These are phyloP conservation scores for Diaporthe australafricana DNA, from an alignment of 2,329 filamentous ascomycete genomes.

Conservation along the genomic window DNA sequence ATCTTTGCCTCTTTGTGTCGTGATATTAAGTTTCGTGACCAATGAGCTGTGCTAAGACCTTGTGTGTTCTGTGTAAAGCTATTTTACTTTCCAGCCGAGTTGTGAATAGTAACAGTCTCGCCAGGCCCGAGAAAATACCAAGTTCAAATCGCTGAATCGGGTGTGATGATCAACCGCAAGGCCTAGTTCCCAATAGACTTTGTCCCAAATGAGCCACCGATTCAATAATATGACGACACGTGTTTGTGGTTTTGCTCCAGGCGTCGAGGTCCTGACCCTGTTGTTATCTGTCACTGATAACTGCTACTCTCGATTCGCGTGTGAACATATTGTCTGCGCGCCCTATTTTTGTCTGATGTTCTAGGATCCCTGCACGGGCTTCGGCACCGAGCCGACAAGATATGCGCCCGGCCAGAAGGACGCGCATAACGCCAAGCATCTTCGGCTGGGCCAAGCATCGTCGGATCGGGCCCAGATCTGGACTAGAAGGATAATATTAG, in stretches of 20 bases:
- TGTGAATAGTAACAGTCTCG: too few species aligned
- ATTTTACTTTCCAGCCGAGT: neutral
- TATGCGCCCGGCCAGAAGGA: neutral
- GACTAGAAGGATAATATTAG: conserved; percentile 1
- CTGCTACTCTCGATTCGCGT: neutral
- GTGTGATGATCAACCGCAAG: neutral
- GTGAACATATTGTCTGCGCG: neutral
- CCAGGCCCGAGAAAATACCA: too few species aligned
- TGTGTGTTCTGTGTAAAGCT: neutral
- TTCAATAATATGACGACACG: neutral
- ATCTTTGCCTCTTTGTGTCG: neutral
- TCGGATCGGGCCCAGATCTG: conserved; percentile 19
- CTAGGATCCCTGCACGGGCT: neutral
- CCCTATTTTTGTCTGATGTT: neutral
- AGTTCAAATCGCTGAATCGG: neutral
- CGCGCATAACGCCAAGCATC: conserved; percentile 20
- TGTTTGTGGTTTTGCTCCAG: neutral
- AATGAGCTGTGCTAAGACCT: neutral
- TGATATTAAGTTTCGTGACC: neutral
- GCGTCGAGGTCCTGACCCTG: neutral
- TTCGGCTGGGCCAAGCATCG: conserved; percentile 1
- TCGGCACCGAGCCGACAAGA: neutral
- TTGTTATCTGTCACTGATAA: neutral
- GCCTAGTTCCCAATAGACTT: too few species aligned
- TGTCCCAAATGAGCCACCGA: too few species aligned